Base-by-base conservation (phyloP, 306 rosid genomes). In the Albizia julibrissin region DNA sequence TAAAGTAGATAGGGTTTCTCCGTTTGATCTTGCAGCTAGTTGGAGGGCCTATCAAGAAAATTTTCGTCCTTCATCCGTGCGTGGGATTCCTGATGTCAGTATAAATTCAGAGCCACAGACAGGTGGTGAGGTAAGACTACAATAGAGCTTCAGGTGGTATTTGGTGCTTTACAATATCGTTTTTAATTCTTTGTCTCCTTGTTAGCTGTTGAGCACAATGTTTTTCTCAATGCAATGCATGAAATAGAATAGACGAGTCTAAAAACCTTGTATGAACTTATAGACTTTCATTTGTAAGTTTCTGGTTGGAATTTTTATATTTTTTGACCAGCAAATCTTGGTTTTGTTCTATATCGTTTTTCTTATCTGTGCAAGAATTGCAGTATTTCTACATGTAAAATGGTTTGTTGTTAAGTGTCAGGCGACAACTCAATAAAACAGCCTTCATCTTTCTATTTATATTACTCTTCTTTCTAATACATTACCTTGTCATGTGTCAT, bases 1-100 rank as follows among this genome's bases (percentile, higher is more conserved):
- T 71, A 91, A 87, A 79, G 96, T 98, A 24, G 89, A 86, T 70
- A 88, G 93, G 79, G 97, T 93, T 79, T 95, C 98, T 8, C 95
- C 99, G 8, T 91, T 92, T 79, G 98, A 95, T 74, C 99, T 95
- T 79, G 99, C 99, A 1, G 97, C 96, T 22, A 95, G 99, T 91
- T 95, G 99, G 99, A 92, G 99, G 85, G 93, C 96, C 69, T 92
- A 95, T 84, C 93, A 84, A 84, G 93, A 90, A 81, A 79, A 95
- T 78, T 89, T 95, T 46, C 86, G 91, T 85, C 91, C 88, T 56
- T 92, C 99, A 0, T 78, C 93, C 67, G 99, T 82, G 70, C 96
- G 97, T 3, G 97, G 98, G 76, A 87, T 95, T 89, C 99, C 99
- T 78, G 99, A 93, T 91, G 91, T 95, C 78, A 91, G 94, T 85